phyloP scores from a whole-genome alignment of 1,284 basidiomycete species.

The Microbotryum saponariae region DNA sequence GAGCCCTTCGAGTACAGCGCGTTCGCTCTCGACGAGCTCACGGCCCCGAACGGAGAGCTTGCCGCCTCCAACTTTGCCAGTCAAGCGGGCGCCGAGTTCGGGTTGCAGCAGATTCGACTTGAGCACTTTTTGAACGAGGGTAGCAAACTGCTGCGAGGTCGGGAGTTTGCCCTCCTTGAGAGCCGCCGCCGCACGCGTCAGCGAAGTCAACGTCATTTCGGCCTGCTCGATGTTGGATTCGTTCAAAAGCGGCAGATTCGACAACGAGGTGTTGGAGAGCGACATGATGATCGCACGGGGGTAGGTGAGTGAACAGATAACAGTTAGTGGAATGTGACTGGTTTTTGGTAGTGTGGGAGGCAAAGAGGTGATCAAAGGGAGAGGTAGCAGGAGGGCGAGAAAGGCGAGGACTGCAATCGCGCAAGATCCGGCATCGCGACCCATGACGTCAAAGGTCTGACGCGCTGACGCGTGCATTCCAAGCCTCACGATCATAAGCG shows the following conservation, averaged over 20 bases:
- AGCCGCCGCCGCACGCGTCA: constrained; percentile 37
- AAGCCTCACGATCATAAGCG: too few relatives aligned
- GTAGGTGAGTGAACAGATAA: too few relatives aligned
- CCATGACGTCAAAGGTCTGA: too few relatives aligned
- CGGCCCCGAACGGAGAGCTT: constrained; percentile 40
- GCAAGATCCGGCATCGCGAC: too few relatives aligned
- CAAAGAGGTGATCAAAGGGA: too few relatives aligned
- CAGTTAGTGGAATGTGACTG: too few relatives aligned
- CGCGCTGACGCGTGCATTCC: too few relatives aligned
- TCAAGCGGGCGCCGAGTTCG: constrained; percentile 32
- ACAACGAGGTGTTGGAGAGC: too few relatives aligned
- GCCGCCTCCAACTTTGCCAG: constrained; percentile 31
- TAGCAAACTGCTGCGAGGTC: constrained; percentile 40
- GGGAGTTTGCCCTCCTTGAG: constrained; percentile 43
- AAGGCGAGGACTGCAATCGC: too few relatives aligned
- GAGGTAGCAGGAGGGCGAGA: too few relatives aligned
- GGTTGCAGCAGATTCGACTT: constrained; percentile 41
- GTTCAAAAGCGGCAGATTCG: neutral
- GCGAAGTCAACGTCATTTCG: constrained; percentile 14
- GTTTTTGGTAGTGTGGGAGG: too few relatives aligned
- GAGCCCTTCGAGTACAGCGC: constrained; percentile 39
- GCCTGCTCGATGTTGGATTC: neutral
- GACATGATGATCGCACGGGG: too few relatives aligned
- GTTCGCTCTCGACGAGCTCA: constrained; percentile 38
- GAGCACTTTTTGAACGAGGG: constrained; percentile 38